A percentile compares a stretch with the other conserved stretches of the same genome.
Conservation (phyloP, 805 yeast species). For the Yarrowia sp. region DNA sequence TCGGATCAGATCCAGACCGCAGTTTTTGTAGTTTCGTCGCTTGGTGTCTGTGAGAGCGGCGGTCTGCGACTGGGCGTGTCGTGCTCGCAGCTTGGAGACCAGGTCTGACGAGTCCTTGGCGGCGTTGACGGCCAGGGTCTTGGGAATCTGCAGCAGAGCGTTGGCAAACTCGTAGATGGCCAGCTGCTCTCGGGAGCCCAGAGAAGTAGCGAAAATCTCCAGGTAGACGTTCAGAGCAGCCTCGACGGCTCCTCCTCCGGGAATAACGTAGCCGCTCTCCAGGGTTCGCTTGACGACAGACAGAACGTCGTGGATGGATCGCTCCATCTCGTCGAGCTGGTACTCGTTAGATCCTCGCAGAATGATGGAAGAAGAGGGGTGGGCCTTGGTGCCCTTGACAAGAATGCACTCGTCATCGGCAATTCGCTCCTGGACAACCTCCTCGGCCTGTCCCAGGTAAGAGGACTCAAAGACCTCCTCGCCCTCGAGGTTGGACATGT, state of each 20-base stretch:
- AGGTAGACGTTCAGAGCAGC: constrained; percentile 91
- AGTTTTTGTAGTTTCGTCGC: constrained; percentile 84
- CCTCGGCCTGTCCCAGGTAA: constrained; percentile 87
- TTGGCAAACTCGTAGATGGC: constrained; percentile 98
- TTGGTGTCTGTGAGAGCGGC: constrained; percentile 84
- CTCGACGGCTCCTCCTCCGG: constrained; percentile 99
- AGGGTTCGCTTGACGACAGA: constrained; percentile 94
- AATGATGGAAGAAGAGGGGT: constrained; percentile 88
- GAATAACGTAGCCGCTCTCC: constrained; percentile 92
- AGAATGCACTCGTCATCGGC: constrained; percentile 97
- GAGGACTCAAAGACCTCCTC: constrained; percentile 89
- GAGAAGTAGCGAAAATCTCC: constrained; percentile 97
- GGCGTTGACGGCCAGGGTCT: constrained; percentile 95
- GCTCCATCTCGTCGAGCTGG: constrained; percentile 97
- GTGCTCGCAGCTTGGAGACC: constrained; percentile 92
- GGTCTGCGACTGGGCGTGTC: constrained; percentile 92
- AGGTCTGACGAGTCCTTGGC: constrained; percentile 96
- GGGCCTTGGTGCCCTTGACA: constrained; percentile 87
- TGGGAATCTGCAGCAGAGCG: constrained; percentile 89
- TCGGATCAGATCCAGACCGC: constrained; percentile 88
- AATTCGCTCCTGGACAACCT: constrained; percentile 86
- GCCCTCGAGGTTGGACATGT: constrained; percentile 93
- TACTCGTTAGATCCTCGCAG: constrained; percentile 94
- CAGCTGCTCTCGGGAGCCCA: constrained; percentile 95
- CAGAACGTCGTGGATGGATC: constrained; percentile 93